Base-by-base conservation (phyloP, 75 land plant species). In the Azolla pinnata region DNA sequence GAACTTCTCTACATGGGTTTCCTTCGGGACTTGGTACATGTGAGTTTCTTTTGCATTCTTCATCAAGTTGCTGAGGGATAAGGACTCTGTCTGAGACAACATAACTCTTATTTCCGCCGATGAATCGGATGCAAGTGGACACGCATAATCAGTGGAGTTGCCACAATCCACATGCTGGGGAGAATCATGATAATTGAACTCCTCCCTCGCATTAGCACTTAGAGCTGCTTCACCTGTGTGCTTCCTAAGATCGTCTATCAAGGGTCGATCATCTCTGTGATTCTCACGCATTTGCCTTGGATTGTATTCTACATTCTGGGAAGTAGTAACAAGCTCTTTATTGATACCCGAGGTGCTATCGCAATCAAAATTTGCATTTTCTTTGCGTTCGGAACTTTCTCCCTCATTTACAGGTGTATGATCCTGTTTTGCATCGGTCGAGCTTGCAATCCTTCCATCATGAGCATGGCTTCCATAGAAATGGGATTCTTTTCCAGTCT, bases 1-100 rank as follows among this genome's bases (percentile, higher is more conserved):
- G 27, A 52, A 52, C 29, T 27, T 52, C 28, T 52, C 54, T 52
- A 52, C 27, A 25, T 52, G 28, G 7, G 51, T 48, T 48, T 20
- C 18, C 21, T 48, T 7, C 51, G 40, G 5, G 5, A 35, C 40
- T 35, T 35, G 40, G 12, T 12, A 5, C 10, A 35, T 35, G 40
- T 8, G 19, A 20, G 51, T 48, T 48, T 48, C 4, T 48, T 3
- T 12, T 8, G 42, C 14, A 8, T 14, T 38, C 42, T 38, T 14
- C 7, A 38, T 38, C 7, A 38, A 8, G 42, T 7, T 38, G 42
- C 7, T 14, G 42, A 8, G 7, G 7, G 42, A 38, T 8, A 38
- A 14, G 42, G 7, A 8, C 42, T n/a, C n/a, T n/a, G n/a, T n/a
- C n/a, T n/a, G n/a, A n/a, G n/a, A n/a, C 42, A 38, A 14, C 12